Base-by-base conservation (phyloP, 352 stramenopile genomes). In the Phytopythium delawarense region DNA sequence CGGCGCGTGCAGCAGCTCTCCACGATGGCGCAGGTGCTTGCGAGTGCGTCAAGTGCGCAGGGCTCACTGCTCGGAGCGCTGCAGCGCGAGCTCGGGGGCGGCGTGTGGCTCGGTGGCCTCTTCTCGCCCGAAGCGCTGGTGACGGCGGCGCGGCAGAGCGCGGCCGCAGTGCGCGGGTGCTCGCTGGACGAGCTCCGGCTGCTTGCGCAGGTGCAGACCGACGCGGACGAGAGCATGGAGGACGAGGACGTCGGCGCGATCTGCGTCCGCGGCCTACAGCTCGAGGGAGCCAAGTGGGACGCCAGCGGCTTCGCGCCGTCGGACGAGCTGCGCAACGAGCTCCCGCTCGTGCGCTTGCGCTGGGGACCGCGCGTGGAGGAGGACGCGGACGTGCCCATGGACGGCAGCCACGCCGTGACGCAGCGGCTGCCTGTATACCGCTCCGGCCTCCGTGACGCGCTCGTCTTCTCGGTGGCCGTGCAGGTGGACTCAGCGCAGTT, bases 91-190 rank as follows among this genome's bases (percentile, higher is more conserved):
- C 68, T 77, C 18, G 11, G 62, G 20, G 65, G 55, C 25, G 79
- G 83, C 23, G 81, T 97, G 50, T 98, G 93, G 91, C 70, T 98
- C 23, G 94, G 94, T n/a, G 89, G 91, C 0, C 76, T 98, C 40
- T 97, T 98, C 63, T 96, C 84, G 9, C 91, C 94, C 8, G 94
- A 98, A 59, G 91, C 91, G 40, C 98, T 98, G 45, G 77, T 98
- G 46, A 98, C 91, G 7, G 92, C 93, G 6, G 96, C 83, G 7
- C 79, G 94, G 5, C 94, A 98, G 78, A 85, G 87, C 34, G 89
- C 93, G 42, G 93, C 94, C 4, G 76, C 88, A 0, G 64, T 78
- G 32, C 74, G 88, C 48, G 64, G 74, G 12, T 97, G 91, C 63
- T 96, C 91, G 25, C 73, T 98, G 32, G 92, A 98, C 49, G 85